Percentiles rank a stretch among this genome's conserved stretches.
phyloP scores from a whole-genome alignment of 306 rosid genomes.

The Cotoneaster glaucophyllus region DNA sequence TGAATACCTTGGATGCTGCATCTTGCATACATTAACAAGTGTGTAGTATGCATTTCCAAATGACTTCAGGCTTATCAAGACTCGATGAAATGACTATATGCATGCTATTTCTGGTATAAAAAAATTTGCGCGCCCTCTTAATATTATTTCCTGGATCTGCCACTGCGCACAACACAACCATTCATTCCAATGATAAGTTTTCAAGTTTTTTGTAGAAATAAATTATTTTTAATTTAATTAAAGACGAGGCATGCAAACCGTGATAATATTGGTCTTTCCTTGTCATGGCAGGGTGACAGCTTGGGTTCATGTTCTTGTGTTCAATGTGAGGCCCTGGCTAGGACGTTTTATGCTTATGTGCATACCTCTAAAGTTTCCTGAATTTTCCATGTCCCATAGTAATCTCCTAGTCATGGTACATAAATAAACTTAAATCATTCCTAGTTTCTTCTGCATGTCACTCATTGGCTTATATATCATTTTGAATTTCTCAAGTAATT shows the following conservation, averaged over 20 bases:
- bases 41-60: too few species aligned
- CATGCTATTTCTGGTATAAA: too few species aligned
- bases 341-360: not conserved
- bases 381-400: not conserved
- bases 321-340: not conserved
- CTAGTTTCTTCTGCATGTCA: not conserved
- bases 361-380: not conserved
- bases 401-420: too few species aligned
- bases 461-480: not conserved
- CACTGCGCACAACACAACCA: not conserved
- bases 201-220: not conserved
- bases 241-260: not conserved
- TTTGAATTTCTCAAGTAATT: not conserved
- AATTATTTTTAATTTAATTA: not conserved
- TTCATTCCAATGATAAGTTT: not conserved
- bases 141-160: too few species aligned
- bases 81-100: too few species aligned
- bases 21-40: too few species aligned
- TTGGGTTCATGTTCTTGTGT: not conserved
- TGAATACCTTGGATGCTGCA: too few species aligned
- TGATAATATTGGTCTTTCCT: conserved; percentile 1
- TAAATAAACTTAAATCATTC: too few species aligned
- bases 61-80: too few species aligned
- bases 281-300: conserved; percentile 12
- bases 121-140: too few species aligned